Evolutionary conservation across 768 basidiomycete species (phyloP).

Genomic region (Termitomyces bulborhizus): DNA sequence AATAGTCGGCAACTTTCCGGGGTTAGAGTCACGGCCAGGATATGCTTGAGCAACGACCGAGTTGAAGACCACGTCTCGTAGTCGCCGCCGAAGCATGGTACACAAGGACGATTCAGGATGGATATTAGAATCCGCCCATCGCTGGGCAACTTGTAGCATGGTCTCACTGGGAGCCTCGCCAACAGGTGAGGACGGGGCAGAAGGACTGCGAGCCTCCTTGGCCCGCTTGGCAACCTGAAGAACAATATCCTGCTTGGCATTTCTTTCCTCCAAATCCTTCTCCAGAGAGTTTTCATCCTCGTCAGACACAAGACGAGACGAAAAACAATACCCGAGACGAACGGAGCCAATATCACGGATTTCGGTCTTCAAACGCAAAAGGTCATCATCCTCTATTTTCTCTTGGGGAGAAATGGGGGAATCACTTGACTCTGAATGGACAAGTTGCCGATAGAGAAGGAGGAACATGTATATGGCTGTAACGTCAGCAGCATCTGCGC

Average conservation of each 20-base stretch:
- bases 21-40: slow-evolving; percentile 35
- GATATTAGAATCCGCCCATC: slow-evolving; percentile 70
- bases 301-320: slow-evolving; percentile 18
- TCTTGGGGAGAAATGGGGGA: slow-evolving; percentile 20
- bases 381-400: slow-evolving; percentile 44
- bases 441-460: slow-evolving; percentile 73
- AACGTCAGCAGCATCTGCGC: slow-evolving; percentile 69
- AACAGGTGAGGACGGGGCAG: slow-evolving; percentile 20
- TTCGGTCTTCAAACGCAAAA: slow-evolving; percentile 65
- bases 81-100: slow-evolving; percentile 52
- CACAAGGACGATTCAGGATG: slow-evolving; percentile 53
- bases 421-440: slow-evolving; percentile 39
- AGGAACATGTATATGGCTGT: slow-evolving; percentile 76
- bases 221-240: slow-evolving; percentile 74
- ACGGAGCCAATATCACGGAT: slow-evolving; percentile 65
- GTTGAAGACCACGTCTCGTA: slow-evolving; percentile 59
- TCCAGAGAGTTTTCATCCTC: slow-evolving; percentile 15
- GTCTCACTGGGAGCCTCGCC: slow-evolving; percentile 40
- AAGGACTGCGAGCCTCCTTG: slow-evolving; percentile 31
- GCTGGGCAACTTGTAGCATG: slow-evolving; percentile 53
- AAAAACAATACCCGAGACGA: slow-evolving; percentile 58
- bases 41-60: slow-evolving; percentile 49
- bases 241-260: slow-evolving; percentile 57
- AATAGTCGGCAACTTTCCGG: slow-evolving; percentile 21
- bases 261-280: slow-evolving; percentile 46